Evolutionary conservation across 1,284 basidiomycete species (phyloP).

Genomic region (Anthracocystis panici-leucophaei): DNA sequence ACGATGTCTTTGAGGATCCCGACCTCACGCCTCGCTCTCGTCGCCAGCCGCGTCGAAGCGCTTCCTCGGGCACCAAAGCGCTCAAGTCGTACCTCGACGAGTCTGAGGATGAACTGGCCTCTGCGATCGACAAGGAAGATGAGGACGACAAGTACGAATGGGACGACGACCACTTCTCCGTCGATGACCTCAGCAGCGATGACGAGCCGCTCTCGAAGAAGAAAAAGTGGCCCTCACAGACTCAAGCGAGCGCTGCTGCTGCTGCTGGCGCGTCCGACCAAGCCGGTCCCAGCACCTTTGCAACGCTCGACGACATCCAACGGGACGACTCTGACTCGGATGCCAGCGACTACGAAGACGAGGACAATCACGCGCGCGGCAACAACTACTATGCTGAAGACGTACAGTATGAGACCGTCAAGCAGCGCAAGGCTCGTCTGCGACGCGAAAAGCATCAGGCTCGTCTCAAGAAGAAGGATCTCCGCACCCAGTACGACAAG

Average conservation of each 20-base stretch:
- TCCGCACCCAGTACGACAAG: conserved; percentile 40
- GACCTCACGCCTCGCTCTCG: conserved; percentile 33
- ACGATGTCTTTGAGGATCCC: conserved; percentile 28
- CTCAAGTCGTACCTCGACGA: conserved; percentile 14
- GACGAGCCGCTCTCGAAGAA: conserved; percentile 30
- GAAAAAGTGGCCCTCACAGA: conserved; percentile 6
- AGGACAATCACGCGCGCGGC: conserved; percentile 21
- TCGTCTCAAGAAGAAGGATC: conserved; percentile 43
- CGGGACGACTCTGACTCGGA: conserved; percentile 24
- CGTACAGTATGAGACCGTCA: conserved; percentile 58
- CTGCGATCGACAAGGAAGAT: conserved; percentile 10
- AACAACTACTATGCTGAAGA: conserved; percentile 48
- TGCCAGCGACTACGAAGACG: conserved; percentile 34
- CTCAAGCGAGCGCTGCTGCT: not conserved
- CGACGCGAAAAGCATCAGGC: conserved; percentile 45
- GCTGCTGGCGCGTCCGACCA: not conserved
- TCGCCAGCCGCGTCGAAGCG: conserved; percentile 38
- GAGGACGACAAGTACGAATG: conserved; percentile 14
- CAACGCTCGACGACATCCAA: conserved; percentile 18
- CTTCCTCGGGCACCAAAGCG: conserved; percentile 16
- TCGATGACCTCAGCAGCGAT: conserved; percentile 32
- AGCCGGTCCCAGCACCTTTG: conserved; percentile 36
- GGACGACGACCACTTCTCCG: conserved; percentile 15
- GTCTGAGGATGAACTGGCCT: conserved; percentile 14
- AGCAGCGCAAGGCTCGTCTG: conserved; percentile 52